phyloP scores from a whole-genome alignment of 345 rosid genomes.

The Ricinus communis region DNA sequence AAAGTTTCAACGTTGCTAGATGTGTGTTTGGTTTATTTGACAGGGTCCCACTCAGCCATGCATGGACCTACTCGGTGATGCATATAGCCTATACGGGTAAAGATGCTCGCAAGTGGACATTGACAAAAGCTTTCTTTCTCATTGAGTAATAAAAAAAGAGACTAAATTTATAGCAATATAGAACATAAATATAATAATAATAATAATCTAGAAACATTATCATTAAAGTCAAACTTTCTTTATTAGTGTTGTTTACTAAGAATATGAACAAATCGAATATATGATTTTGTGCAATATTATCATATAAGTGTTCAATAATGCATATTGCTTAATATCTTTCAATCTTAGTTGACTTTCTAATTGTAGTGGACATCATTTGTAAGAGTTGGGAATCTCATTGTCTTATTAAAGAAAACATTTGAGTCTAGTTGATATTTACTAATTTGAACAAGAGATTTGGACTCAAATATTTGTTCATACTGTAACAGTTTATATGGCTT shows the following conservation, averaged over 20 bases:
- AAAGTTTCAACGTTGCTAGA: not conserved
- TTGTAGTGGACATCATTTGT: too few relatives aligned
- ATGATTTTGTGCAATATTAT: too few relatives aligned
- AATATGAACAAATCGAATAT: not conserved
- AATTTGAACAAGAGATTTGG: too few relatives aligned
- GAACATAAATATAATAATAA: not conserved
- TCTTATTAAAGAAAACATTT: too few relatives aligned
- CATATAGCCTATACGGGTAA: not conserved
- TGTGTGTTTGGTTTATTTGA: not conserved
- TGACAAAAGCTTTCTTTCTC: not conserved
- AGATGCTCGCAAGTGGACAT: constrained; percentile 16
- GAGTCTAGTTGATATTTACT: too few relatives aligned
- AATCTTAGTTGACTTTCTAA: not conserved
- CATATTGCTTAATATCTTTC: not conserved
- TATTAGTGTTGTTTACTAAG: not conserved
- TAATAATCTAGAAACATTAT: not conserved
- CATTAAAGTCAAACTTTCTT: constrained; percentile 13
- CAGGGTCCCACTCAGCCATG: not conserved
- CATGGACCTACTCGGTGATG: not conserved
- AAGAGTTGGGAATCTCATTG: too few relatives aligned
- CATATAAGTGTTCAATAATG: not conserved
- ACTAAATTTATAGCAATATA: too few relatives aligned
- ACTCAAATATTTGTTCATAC: too few relatives aligned
- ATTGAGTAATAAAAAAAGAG: not conserved
- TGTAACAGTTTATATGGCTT: too few relatives aligned